Percentiles rank a stretch among this genome's conserved stretches.
Conservation (phyloP, 768 basidiomycete genomes). For the Pholiota microspora region DNA sequence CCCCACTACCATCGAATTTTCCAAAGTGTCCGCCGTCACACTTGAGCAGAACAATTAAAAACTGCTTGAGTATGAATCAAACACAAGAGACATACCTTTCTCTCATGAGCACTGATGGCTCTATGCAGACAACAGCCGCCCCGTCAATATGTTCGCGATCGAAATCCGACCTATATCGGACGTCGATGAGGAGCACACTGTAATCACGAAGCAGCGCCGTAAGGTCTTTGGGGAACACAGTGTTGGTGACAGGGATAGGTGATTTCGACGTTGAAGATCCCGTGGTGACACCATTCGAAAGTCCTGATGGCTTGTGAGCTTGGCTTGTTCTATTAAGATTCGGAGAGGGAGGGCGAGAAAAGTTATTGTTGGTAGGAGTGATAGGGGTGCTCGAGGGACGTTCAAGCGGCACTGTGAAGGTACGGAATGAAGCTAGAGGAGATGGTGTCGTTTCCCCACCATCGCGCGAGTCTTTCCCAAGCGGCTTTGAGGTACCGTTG, state of each 20-base stretch:
- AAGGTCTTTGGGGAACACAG: conserved; percentile 58
- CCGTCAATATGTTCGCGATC: conserved; percentile 69
- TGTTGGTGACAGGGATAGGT: conserved; percentile 55
- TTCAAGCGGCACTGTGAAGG: conserved; percentile 41
- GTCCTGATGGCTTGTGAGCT: conserved; percentile 30
- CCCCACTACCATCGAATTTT: conserved; percentile 68
- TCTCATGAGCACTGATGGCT: conserved; percentile 73
- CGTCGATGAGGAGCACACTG: conserved; percentile 77
- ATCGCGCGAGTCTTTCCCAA: conserved; percentile 20
- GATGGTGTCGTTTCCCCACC: conserved; percentile 26
- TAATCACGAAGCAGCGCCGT: conserved; percentile 53
- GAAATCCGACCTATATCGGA: conserved; percentile 77
- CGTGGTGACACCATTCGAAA: conserved; percentile 30
- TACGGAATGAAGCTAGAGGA: conserved; percentile 30
- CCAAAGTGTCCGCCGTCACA: conserved; percentile 63
- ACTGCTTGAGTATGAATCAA: conserved; percentile 6
- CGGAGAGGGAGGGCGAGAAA: conserved; percentile 64
- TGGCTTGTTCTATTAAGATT: conserved; percentile 22
- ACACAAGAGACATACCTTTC: conserved; percentile 50
- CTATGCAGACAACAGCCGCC: conserved; percentile 76
- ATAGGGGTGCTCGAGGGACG: conserved; percentile 73
- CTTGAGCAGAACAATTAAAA: conserved; percentile 36
- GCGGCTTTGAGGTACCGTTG: conserved; percentile 22
- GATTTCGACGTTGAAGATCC: conserved; percentile 33
- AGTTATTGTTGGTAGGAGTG: conserved; percentile 52